Evolutionary conservation across 1,284 basidiomycete species (phyloP), one percentile per base, ranked within the genome.

Genomic region (Cystobasidium slooffiae): DNA sequence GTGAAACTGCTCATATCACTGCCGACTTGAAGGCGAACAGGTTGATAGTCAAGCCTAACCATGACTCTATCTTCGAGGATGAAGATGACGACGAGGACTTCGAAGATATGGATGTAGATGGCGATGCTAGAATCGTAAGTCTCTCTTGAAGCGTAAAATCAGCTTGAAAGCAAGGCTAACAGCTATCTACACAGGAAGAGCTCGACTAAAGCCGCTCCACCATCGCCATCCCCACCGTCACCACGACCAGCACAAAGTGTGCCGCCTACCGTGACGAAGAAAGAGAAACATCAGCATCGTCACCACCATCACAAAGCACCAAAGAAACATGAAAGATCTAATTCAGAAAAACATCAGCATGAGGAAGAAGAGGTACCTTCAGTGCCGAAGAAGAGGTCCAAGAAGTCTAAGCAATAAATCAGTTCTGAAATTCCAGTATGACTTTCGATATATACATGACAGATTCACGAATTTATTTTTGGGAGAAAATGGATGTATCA

Each of bases 1-100:
- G 90, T 47, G 94, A 97, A 83, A 86, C 83, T 0, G 91, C 92
- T 8, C 83, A 84, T 47, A 87, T 98, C 69, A 87, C 87, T 41
- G 94, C 94, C 77, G 94, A 99, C 80, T 88, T 90, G 18, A 89
- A 90, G 43, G 87, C 88, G 77, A 97, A 98, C 83, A 88, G 90
- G 43, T 83, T 99, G 52, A 83, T 87, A 46, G 89, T 97, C 70
- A 80, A 91, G 37, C 90, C 94, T 10, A 99, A 99, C 82, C 97
- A 98, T 81, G 87, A 89, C 78, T 86, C 86, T n/a, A 83, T 78
- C 39, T 79, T 77, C 2, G 81, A 79, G 53, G 79, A 78, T 52
- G 81, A 81, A 66, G 75, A 72, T 22, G 82, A 81, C 77, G 83
- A 83, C 68, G 80, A 83, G 66, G 81, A 82, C 74, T 79, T 83